These are phyloP conservation scores for Microcos paniculata DNA, from an alignment of 345 rosid species.

Conservation along the genomic window DNA sequence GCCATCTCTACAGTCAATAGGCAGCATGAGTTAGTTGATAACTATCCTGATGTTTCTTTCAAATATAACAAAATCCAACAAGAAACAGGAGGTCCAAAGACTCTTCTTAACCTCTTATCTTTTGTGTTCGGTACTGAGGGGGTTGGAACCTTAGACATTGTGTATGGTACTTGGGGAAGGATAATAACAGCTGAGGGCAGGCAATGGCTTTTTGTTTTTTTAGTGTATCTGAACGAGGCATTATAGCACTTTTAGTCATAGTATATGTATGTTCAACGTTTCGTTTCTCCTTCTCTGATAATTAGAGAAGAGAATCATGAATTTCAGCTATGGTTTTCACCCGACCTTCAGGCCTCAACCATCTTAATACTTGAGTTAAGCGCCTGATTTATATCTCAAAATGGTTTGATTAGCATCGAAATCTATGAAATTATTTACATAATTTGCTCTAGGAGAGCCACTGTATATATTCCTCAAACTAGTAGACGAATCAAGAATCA, in stretches of 20 bases:
- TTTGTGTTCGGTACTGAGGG: too few species aligned
- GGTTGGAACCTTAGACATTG: too few species aligned
- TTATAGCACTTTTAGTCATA: too few species aligned
- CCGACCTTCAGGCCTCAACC: background rate
- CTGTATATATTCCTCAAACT: background rate
- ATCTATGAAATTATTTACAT: background rate
- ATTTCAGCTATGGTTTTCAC: background rate
- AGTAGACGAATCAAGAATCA: background rate
- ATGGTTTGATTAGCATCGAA: background rate
- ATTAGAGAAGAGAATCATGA: background rate
- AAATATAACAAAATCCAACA: too few species aligned
- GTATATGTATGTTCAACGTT: too few species aligned
- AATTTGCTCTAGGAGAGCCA: background rate
- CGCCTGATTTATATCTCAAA: background rate
- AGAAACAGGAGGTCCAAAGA: too few species aligned
- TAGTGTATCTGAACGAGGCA: too few species aligned
- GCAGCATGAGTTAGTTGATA: background rate
- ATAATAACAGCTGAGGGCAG: too few species aligned
- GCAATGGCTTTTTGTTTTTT: too few species aligned
- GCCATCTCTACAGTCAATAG: constrained; percentile 38
- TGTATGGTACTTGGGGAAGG: too few species aligned
- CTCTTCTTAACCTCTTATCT: too few species aligned
- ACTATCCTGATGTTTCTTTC: too few species aligned
- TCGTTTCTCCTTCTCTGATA: background rate
- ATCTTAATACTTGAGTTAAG: background rate